Evolutionary conservation across 2,329 filamentous ascomycete genomes (phyloP).

Genomic region (Aspergillus quadrilineatus): DNA sequence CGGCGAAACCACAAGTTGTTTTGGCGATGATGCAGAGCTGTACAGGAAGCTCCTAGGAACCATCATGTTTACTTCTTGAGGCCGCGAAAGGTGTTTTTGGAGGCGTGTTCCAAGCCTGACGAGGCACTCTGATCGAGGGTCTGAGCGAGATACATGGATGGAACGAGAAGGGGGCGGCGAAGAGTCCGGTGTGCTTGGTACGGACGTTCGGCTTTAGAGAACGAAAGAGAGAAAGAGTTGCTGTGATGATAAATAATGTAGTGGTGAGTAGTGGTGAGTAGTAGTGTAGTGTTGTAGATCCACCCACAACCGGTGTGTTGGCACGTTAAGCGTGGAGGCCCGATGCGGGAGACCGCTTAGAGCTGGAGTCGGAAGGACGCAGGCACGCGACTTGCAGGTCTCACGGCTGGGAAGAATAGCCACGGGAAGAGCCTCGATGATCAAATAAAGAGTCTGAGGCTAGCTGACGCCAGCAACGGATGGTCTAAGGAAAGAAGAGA

Average conservation of each 20-base stretch:
- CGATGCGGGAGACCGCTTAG: conserved; percentile 20
- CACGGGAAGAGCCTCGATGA: background rate
- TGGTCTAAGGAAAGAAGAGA: background rate
- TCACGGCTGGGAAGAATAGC: background rate
- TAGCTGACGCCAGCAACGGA: background rate
- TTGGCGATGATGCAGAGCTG: conserved; percentile 31
- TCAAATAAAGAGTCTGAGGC: background rate
- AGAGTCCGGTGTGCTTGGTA: background rate
- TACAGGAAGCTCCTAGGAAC: conserved; percentile 42
- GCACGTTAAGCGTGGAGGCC: conserved; percentile 18
- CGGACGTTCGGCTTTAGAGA: background rate
- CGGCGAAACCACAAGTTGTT: conserved; percentile 13
- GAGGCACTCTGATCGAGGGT: conserved; percentile 43
- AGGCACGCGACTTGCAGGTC: conserved; percentile 24
- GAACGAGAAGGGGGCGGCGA: background rate
- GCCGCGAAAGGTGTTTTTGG: conserved; percentile 17
- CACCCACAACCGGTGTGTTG: conserved; percentile 19
- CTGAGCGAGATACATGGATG: conserved; percentile 43
- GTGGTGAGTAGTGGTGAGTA: background rate
- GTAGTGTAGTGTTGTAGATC: background rate
- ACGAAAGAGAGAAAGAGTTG: conserved; percentile 10
- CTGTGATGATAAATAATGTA: conserved; percentile 11
- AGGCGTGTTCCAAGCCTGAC: conserved; percentile 29
- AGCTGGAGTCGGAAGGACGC: conserved; percentile 13
- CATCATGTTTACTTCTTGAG: conserved; percentile 38